A percentile compares a stretch with the other conserved stretches of the same genome.
These are phyloP conservation scores for Ceratobasidium sp. DNA, from an alignment of 1,284 basidiomycete species.

Conservation along the genomic window DNA sequence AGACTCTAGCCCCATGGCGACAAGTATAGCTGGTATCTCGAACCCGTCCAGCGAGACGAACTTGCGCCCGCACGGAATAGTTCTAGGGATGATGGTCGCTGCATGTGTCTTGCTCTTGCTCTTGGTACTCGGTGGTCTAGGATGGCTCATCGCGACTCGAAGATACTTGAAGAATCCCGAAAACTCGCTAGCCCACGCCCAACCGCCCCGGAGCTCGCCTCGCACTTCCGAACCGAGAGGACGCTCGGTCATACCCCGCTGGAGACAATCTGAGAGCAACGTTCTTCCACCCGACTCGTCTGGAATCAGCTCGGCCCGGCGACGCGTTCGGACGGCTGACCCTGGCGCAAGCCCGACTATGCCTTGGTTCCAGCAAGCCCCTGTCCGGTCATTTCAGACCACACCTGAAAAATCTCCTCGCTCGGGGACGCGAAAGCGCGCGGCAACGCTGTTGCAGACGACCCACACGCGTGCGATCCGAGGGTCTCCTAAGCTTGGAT, in stretches of 20 bases:
- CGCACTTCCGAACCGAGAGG: not conserved
- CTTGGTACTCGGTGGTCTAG: conserved; percentile 5
- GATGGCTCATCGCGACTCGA: conserved; percentile 16
- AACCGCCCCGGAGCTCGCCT: not conserved
- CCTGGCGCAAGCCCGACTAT: not conserved
- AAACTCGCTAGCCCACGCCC: not conserved
- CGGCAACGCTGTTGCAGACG: conserved; percentile 18
- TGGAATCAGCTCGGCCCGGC: not conserved
- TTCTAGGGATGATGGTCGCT: conserved; percentile 2
- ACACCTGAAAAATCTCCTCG: conserved; percentile 14
- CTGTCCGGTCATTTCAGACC: no score
- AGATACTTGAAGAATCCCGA: not conserved
- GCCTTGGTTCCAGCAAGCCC: no score
- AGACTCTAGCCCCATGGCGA: not conserved
- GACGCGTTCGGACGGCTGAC: conserved; percentile 17
- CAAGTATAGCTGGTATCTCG: not conserved
- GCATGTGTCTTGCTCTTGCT: conserved; percentile 9
- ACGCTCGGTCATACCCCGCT: not conserved
- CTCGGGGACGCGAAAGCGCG: conserved; percentile 5
- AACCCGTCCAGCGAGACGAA: not conserved
- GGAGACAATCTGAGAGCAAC: not conserved
- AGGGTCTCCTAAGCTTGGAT: conserved; percentile 15
- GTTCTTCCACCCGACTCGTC: not conserved
- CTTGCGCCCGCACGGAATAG: not conserved
- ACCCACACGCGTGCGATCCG: conserved; percentile 26